Percentiles rank a stretch among this genome's conserved stretches.
Conservation (phyloP, 768 basidiomycete species). For the Auricularia cornea region DNA sequence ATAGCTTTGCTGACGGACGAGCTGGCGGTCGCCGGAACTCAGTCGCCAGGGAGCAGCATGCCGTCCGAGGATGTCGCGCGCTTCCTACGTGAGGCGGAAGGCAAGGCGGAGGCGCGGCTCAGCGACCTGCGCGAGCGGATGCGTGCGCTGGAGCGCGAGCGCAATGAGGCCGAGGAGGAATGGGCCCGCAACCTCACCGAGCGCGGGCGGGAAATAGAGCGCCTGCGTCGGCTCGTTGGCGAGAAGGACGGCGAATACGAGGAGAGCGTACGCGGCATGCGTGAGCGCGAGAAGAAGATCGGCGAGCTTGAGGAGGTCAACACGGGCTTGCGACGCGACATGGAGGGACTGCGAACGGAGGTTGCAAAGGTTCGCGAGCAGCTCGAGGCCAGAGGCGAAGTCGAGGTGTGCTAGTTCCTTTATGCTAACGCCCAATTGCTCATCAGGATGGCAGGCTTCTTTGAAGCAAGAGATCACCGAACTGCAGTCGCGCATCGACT, state of each 20-base stretch:
- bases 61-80: slow-evolving; percentile 58
- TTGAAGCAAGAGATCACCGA: slow-evolving; percentile 43
- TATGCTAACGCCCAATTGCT: background rate
- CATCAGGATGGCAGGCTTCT: slow-evolving; percentile 26
- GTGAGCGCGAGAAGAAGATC: slow-evolving; percentile 47
- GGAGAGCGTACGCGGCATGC: slow-evolving; percentile 35
- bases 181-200: slow-evolving; percentile 81
- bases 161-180: slow-evolving; percentile 78
- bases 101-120: slow-evolving; percentile 68
- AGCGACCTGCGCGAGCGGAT: slow-evolving; percentile 63
- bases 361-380: slow-evolving; percentile 36
- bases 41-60: slow-evolving; percentile 18
- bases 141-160: slow-evolving; percentile 63
- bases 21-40: slow-evolving; percentile 25
- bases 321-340: slow-evolving; percentile 39
- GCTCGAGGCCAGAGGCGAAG: slow-evolving; percentile 46
- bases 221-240: slow-evolving; percentile 51
- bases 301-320: slow-evolving; percentile 41
- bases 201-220: slow-evolving; percentile 70
- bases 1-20: slow-evolving; percentile 64
- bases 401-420: background rate
- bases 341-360: slow-evolving; percentile 35
- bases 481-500: slow-evolving; percentile 36
- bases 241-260: slow-evolving; percentile 54
- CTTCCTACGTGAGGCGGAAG: slow-evolving; percentile 63